Base-by-base conservation (phyloP, 75 land plant species). In the Picea glauca region DNA sequence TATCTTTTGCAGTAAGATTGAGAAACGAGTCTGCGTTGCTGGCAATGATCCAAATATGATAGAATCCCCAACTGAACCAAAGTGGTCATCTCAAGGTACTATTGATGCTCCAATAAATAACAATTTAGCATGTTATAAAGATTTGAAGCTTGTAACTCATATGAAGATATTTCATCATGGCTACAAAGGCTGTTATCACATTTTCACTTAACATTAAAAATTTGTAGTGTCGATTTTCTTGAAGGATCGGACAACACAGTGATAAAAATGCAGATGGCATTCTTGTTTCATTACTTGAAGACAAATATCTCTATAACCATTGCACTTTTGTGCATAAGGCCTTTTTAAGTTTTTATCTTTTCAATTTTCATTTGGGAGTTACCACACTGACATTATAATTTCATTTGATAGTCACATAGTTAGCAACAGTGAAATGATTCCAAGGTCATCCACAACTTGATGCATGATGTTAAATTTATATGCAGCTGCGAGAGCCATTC, bases 11-110 rank as follows among this genome's bases (percentile, higher is more conserved):
- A 96, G 99, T 8, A 88, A 83, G 5, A 50, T 94, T 75, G 50
- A 62, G 73, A 74, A 87, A 11, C 88, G 87, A 12, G 26, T 85
- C 5, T 94, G 99, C 83, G 83, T 96, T 78, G 95, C 98, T 82
- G 99, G 99, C 26, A 86, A 84, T 40, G 90, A 94, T 87, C 82
- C 84, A 77, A 62, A 32, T 38, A 46, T 92, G 59, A 80, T 89
- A 43, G 99, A 96, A 74, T 91, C 97, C 75, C 94, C 97, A 8
- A 92, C 89, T 72, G 98, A 96, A 85, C 99, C 97, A 57, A 89
- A 84, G 88, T 96, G 99, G 99, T 94, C 99, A n/a, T 75, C 97
- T 13, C 75, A 86, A 83, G 99, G 99, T 96, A 84, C 20, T 66
- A 40, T 78, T 20, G 60, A 8, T 74, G 56, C 56, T 50, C 12